Evolutionary conservation across 306 rosid genomes (phyloP), one percentile per base, ranked within the genome.

Genomic region (Cicer pinnatifidum): DNA sequence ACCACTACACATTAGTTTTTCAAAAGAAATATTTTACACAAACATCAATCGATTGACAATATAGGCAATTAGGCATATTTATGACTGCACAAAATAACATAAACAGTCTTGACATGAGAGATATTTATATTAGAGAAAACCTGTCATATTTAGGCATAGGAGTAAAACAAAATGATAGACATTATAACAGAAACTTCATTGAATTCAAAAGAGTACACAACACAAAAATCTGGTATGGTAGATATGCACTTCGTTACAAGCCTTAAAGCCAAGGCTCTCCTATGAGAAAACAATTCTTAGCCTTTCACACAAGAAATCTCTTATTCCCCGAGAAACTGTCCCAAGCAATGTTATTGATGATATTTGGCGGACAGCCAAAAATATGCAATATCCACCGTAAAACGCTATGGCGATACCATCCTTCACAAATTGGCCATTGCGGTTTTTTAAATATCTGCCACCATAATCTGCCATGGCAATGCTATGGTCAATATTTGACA

Each of bases 91-190:
- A 28, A 28, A 28, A 28, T 28, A 28, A 28, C 35, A 28, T 28
- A 28, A 28, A 28, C 35, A 28, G 35, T 28, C 35, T 28, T 28
- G 5, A 28, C 35, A 28, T 28, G 35, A 28, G 12, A n/a, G 19
- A 50, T 20, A 77, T 39, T 56, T 11, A 67, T 57, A 53, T 15
- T n/a, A 65, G 11, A 13, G 57, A 66, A 5, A 65, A 65, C 9
- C 8, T 3, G 19, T 65, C 35, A 51, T 64, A n/a, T 41, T 59
- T 12, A 65, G 33, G 52, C 28, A 65, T 8, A 53, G 20, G 51
- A 3, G 11, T 47, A 67, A 67, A 67, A 16, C 51, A 28, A 28
- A 28, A 28, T 3, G 35, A 28, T 28, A 28, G 5, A 28, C 35
- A 28, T 28, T 28, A 3, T 28, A 28, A 28, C 35, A 28, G 35